Evolutionary conservation across 2,329 filamentous ascomycete species (phyloP), one percentile per base, ranked within the genome.

Genomic region (Aspergillus novofumigatus): DNA sequence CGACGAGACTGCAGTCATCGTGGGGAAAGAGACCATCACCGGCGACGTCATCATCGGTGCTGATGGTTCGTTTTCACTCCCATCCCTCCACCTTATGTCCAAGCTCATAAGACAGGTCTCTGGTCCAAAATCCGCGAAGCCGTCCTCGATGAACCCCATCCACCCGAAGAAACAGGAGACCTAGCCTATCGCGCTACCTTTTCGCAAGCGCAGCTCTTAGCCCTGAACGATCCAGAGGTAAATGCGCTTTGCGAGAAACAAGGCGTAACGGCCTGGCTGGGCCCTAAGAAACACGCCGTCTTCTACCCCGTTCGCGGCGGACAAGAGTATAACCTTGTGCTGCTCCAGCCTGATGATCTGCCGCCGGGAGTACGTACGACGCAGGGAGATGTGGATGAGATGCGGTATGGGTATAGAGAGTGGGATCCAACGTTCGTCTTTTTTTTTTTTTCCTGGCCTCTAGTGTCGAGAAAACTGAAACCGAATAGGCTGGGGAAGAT

Each of bases 161-260:
- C 70, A 1, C 82, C 84, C 0, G 67, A 78, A 4, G 79, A 82
- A 0, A 88, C 85, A 0, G 85, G 85, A 0, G 85, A 88, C 65
- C 67, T 88, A 14, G 86, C 85, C 0, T 89, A 87, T 62, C 77
- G 86, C 1, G 80, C 86, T 9, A 80, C 85, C 0, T 74, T 88
- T 2, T 49, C 48, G 10, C 69, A 73, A 0, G 62, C 80, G 0
- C 75, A 81, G 6, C 74, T 84, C 11, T 73, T 85, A 1, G 70
- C 75, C 0, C 67, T 88, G 1, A 69, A 73, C 9, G 73, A 79
- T 17, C 6, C 41, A 0, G 26, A 53, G 3, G 38, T 63, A 2
- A 26, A 54, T 1, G 28, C 53, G 0, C 82, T 83, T 72, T 78
- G 87, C 1, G 63, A 70, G 1, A 77, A 78, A 0, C 78, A 79